Base-by-base conservation (phyloP, 257 asterid genomes). In the Solanum gracilifrons region DNA sequence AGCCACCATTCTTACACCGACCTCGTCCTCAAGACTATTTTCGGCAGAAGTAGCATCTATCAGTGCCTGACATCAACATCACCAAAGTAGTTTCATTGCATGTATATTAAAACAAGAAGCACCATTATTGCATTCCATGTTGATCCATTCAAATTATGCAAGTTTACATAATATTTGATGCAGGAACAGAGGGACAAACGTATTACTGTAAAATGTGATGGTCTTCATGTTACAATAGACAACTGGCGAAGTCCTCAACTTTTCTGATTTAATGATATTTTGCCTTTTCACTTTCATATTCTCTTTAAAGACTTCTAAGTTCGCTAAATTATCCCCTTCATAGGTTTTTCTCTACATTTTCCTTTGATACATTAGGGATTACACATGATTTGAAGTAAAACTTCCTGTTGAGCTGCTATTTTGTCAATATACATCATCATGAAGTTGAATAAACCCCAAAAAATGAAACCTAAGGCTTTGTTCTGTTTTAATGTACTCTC, bases 1-100 rank as follows among this genome's bases (percentile, higher is more conserved):
- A n/a, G 99, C 95, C 35, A 97, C 98, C 98, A 96, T 93, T 91
- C 98, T 93, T 83, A 95, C 91, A 83, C 99, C 98, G 35, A 87
- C 92, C 92, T 97, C 99, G 25, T 95, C 94, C 85, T 92, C 89
- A 23, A 97, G 98, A 92, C 94, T 92, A 92, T 87, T 92, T 51
- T 91, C 95, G 15, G 93, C 76, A 71, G 97, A 92, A 82, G 98
- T 94, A 13, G 98, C 92, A 90, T 95, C 99, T 69, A 97, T 91
- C 94, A 97, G 91, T 82, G 98, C 99, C 99, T 97, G 94, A 80
- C 93, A 89, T 29, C 18, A 88, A 86, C 88, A 87, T 66, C 87
- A 80, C 64, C 83, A 83, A 71, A 68, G n/a, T 60, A 32, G 85
- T 82, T 48, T 48, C 43, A 82, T 48, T 6, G 43, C 85, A 82